Conservation (phyloP, 148 eudicot genomes). For the Vaccinium macrocarpon region DNA sequence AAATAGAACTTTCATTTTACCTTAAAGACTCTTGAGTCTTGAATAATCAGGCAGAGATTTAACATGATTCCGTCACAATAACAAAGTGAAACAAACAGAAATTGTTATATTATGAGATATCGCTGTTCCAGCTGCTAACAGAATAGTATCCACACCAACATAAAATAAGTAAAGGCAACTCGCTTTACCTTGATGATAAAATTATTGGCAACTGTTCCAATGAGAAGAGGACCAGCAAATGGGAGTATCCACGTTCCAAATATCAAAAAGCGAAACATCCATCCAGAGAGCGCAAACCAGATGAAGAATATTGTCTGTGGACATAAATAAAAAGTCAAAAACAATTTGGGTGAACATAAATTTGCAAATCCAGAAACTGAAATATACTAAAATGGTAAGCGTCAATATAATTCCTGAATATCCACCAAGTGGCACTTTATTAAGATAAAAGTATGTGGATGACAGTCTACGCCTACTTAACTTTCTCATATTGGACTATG, state of each 20-base stretch:
- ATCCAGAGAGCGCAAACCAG: slow-evolving; percentile 96
- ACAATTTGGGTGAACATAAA: slow-evolving; percentile 14
- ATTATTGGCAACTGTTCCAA: slow-evolving; percentile 72
- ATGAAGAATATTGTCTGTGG: slow-evolving; percentile 77
- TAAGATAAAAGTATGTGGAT: not conserved
- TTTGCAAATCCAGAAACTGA: not conserved
- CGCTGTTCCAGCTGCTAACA: not conserved
- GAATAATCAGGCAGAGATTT: not conserved
- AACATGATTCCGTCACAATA: not conserved
- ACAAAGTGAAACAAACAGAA: not conserved
- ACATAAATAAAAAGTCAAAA: slow-evolving; percentile 1
- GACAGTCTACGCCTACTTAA: slow-evolving; percentile 5
- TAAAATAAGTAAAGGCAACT: not conserved
- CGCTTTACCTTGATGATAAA: slow-evolving; percentile 71
- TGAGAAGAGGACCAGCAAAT: slow-evolving; percentile 81
- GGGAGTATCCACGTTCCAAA: slow-evolving; percentile 81
- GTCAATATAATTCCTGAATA: not conserved
- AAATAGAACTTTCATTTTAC: not conserved
- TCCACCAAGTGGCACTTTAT: not conserved
- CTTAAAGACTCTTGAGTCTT: not conserved
- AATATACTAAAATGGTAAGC: slow-evolving; percentile 7
- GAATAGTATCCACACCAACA: not conserved
- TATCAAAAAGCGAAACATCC: slow-evolving; percentile 82
- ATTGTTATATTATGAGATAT: not conserved
- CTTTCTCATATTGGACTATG: not conserved